Conservation (phyloP, 2,329 filamentous ascomycete genomes). For the Colletotrichum musae region DNA sequence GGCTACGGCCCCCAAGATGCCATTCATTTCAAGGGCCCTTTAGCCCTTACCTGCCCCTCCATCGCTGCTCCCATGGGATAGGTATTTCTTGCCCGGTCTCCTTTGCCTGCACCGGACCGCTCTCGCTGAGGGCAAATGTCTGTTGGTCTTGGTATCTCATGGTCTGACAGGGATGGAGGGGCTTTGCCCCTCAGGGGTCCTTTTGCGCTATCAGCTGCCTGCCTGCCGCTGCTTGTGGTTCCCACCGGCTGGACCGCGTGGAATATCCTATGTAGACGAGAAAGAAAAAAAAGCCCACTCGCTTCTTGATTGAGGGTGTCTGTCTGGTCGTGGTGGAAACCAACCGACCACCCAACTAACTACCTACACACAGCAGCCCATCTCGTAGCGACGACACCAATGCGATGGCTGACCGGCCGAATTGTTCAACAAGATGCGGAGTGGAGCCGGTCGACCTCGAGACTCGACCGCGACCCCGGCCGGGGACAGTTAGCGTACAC, state of each 20-base stretch:
- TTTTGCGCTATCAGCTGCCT: background rate
- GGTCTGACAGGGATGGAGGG: background rate
- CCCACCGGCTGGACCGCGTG: background rate
- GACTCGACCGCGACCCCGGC: conserved; percentile 13
- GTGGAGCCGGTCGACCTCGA: conserved; percentile 19
- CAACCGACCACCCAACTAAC: background rate
- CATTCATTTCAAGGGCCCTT: conserved; percentile 14
- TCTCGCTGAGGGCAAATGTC: no score
- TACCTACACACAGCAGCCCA: no score
- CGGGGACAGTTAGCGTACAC: conserved; percentile 16
- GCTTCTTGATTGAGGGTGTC: background rate
- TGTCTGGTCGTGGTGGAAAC: background rate
- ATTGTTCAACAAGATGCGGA: conserved; percentile 19
- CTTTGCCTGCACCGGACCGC: no score
- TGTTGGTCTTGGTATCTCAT: background rate
- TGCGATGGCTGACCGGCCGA: conserved; percentile 7
- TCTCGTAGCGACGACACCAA: background rate
- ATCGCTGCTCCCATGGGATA: conserved; percentile 2
- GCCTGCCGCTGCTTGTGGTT: background rate
- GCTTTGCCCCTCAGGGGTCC: conserved; percentile 9
- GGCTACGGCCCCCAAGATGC: conserved; percentile 6
- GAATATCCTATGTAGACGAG: background rate
- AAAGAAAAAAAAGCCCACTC: background rate
- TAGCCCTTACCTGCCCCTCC: conserved; percentile 7
- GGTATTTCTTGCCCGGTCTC: no score